These are phyloP conservation scores for Senna siamea DNA, from an alignment of 306 rosid species.

Conservation along the genomic window DNA sequence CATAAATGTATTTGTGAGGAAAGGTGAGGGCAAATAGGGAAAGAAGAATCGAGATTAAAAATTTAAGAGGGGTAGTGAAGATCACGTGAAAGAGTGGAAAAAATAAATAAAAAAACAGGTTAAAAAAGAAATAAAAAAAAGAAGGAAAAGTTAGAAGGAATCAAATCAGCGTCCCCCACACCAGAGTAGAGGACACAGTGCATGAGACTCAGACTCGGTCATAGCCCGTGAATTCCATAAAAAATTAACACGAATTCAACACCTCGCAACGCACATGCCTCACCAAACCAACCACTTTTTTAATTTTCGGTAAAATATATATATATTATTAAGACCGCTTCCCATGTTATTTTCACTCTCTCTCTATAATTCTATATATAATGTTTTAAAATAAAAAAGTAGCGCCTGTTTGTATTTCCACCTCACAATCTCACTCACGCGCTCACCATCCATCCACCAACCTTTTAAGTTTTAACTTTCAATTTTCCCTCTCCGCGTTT, in stretches of 20 bases:
- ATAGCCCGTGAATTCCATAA: background rate
- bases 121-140: background rate
- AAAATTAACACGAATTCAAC: background rate
- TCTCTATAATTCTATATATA: too few relatives aligned
- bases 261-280: background rate
- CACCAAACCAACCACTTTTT: background rate
- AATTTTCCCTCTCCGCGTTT: too few relatives aligned
- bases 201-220: background rate
- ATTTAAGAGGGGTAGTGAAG: too few relatives aligned
- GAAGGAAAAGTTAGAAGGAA: background rate
- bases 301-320: background rate
- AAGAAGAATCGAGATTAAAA: too few relatives aligned
- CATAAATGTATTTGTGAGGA: too few relatives aligned
- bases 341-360: background rate
- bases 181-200: background rate
- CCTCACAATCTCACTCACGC: too few relatives aligned
- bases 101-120: background rate
- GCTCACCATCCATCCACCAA: too few relatives aligned
- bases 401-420: too few relatives aligned
- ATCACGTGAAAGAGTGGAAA: too few relatives aligned
- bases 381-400: too few relatives aligned
- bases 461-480: too few relatives aligned
- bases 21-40: too few relatives aligned
- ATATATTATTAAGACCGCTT: background rate
- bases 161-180: background rate